Evolutionary conservation across 1,284 basidiomycete genomes (phyloP).

Genomic region (Earliella scabrosa): DNA sequence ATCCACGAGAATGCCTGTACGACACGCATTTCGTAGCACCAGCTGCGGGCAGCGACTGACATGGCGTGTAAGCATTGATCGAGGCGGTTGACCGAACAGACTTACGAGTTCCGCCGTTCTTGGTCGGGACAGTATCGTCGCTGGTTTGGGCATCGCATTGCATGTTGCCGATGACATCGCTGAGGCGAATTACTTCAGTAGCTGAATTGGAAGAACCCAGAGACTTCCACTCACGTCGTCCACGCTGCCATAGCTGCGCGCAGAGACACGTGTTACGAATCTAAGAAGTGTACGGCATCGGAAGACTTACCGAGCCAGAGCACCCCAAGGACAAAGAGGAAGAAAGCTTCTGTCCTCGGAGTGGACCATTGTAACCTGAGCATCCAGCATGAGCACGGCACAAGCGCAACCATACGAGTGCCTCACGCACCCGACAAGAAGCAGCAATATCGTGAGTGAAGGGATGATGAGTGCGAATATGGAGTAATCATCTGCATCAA

Average conservation of each 20-base stretch:
- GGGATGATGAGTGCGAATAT: conserved; percentile 70
- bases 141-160: conserved; percentile 64
- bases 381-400: background rate
- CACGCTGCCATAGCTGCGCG: conserved; percentile 71
- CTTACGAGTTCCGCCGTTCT: conserved; percentile 56
- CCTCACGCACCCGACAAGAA: conserved; percentile 36
- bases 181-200: conserved; percentile 30
- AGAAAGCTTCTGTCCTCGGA: conserved; percentile 61
- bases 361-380: conserved; percentile 69
- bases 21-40: conserved; percentile 80
- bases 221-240: conserved; percentile 57
- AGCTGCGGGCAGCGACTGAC: conserved; percentile 58
- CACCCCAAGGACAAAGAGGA: conserved; percentile 57
- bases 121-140: conserved; percentile 49
- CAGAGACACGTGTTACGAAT: background rate
- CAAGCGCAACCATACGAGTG: background rate
- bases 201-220: background rate
- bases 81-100: conserved; percentile 1
- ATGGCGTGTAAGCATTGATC: conserved; percentile 1
- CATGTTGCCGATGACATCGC: conserved; percentile 68
- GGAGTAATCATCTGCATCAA: conserved; percentile 60
- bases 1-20: conserved; percentile 81
- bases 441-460: conserved; percentile 62
- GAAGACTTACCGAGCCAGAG: conserved; percentile 67
- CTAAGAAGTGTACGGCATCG: background rate